phyloP scores from a whole-genome alignment of 106 monocot genomes.

The Vanilla planifolia region DNA sequence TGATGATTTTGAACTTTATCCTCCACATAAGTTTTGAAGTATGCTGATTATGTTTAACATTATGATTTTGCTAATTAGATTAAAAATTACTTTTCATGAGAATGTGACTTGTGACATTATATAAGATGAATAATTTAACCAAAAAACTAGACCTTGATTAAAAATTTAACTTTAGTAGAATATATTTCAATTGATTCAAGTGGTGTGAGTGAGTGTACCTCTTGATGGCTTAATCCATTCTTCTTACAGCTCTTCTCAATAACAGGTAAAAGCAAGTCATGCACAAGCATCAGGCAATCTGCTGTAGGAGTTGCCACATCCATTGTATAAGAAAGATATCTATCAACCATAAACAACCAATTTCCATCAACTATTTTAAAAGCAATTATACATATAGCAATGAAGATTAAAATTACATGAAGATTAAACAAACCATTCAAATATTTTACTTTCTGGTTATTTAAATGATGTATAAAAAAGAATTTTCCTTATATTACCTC shows the following conservation, averaged over 20 bases:
- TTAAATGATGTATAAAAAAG: too few species aligned
- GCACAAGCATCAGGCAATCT: slow-evolving; percentile 62
- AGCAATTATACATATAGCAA: too few species aligned
- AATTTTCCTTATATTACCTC: slow-evolving; percentile 29
- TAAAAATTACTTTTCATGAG: slow-evolving; percentile 1
- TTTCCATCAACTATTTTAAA: too few species aligned
- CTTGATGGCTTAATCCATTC: slow-evolving; percentile 6
- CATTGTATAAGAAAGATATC: slow-evolving; percentile 89
- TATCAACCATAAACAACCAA: slow-evolving; percentile 17
- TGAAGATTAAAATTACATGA: too few species aligned
- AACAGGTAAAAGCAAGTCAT: slow-evolving; percentile 65
- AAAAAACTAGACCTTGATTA: neutral
- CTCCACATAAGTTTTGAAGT: too few species aligned
- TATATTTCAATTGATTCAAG: neutral
- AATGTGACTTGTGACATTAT: neutral
- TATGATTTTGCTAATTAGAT: too few species aligned
- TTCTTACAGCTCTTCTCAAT: neutral
- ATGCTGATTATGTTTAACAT: too few species aligned
- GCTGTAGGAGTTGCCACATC: slow-evolving; percentile 85
- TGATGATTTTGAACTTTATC: too few species aligned
- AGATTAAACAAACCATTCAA: too few species aligned
- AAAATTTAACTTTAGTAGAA: neutral
- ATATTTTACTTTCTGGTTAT: too few species aligned
- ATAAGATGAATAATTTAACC: neutral
- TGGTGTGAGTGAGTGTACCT: neutral